These are phyloP conservation scores for Podila minutissima DNA, from an alignment of 192 early-diverging fungal species.

Conservation along the genomic window DNA sequence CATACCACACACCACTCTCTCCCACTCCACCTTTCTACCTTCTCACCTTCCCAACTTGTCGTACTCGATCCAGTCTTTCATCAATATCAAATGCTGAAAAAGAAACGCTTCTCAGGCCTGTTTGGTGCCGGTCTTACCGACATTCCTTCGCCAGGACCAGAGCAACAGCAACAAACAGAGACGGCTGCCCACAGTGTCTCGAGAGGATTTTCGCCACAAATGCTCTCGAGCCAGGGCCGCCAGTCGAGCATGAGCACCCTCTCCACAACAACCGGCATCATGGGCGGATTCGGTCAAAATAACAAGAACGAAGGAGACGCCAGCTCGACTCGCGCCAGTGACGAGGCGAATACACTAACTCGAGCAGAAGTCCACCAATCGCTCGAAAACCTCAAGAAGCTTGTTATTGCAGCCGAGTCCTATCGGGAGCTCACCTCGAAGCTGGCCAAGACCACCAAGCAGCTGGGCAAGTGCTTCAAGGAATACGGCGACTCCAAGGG, in stretches of 20 bases:
- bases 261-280: conserved; percentile 4
- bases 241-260: conserved; percentile 21
- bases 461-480: conserved; percentile 48
- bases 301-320: background rate
- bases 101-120: conserved; percentile 42
- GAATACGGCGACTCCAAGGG: conserved; percentile 55
- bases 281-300: background rate
- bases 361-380: conserved; percentile 44
- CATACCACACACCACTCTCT: background rate
- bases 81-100: conserved; percentile 27
- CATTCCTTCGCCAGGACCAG: conserved; percentile 35
- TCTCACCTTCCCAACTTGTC: background rate
- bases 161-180: conserved; percentile 5
- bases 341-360: conserved; percentile 7
- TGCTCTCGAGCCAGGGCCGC: conserved; percentile 34
- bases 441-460: conserved; percentile 50
- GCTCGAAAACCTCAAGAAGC: conserved; percentile 41
- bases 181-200: background rate
- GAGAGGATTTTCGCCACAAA: conserved; percentile 7
- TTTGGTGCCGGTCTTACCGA: conserved; percentile 39
- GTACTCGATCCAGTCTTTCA: background rate
- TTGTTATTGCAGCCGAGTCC: conserved; percentile 50
- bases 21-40: background rate
- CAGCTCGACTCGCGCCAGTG: background rate
- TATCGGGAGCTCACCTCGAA: conserved; percentile 50